Base-by-base conservation (phyloP, 345 rosid species). In the Lepidium aucheri region DNA sequence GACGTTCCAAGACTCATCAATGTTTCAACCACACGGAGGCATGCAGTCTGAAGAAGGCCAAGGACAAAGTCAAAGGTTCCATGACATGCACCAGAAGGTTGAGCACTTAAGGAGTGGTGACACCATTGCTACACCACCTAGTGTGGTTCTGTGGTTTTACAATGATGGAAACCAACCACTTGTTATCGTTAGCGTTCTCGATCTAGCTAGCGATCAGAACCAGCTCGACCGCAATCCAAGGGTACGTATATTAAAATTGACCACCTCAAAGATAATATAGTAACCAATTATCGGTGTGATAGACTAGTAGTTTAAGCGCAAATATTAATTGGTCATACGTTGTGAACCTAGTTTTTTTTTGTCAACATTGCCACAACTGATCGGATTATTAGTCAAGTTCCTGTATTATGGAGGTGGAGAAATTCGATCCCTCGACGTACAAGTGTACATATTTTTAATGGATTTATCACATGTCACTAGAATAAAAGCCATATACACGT, bases 21-120 rank as follows among this genome's bases (percentile, higher is more conserved):
- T 32, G 28, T 47, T 68, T 53, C 69, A 54, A 39, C 74, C 41
- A 11, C 9, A 47, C 0, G 20, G 44, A 26, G 62, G 61, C 11
- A 18, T 52, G 11, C 64, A 49, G 22, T 41, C 1, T 17, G 50
- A 26, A 12, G 42, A 60, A 39, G 59, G 51, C 10, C 65, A 68
- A 39, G 3, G 16, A 11, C 75, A 60, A 53, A 22, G 69, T 4
- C 66, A 53, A 20, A 60, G 51, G 17, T 79, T 68, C 70, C 71
- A 59, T 43, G 95, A 90, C 36, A 82, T 73, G 74, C 85, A 85
- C 82, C 89, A 87, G 77, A 86, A 73, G 76, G 65, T 83, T 43
- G 72, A 70, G 36, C 84, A 60, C 34, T 39, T 85, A 70, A 77
- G 82, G 10, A 60, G 14, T 6, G 95, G 95, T 0, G 87, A 87